phyloP scores from a whole-genome alignment of 495 filamentous ascomycete genomes.

The Podospora pseudoanserina region DNA sequence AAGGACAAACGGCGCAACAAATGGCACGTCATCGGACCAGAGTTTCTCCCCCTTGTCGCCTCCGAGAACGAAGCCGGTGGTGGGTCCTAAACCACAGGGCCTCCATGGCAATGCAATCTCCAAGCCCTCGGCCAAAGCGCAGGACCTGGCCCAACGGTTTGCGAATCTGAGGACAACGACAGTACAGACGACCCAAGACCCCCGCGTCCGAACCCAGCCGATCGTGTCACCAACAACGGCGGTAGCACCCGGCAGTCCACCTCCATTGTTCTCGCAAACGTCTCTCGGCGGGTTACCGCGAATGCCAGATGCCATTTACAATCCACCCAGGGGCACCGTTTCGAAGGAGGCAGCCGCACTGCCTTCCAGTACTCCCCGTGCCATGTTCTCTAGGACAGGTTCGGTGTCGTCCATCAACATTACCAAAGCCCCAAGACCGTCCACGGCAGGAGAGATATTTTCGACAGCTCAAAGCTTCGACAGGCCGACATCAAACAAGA shows the following conservation, averaged over 20 bases:
- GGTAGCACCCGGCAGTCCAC: constrained; percentile 10
- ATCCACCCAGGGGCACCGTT: constrained; percentile 59
- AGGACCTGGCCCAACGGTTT: constrained; percentile 57
- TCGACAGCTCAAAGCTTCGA: constrained; percentile 32
- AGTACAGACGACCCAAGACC: constrained; percentile 29
- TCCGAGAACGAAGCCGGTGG: constrained; percentile 43
- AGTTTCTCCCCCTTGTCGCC: constrained; percentile 3
- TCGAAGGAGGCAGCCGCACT: constrained; percentile 50
- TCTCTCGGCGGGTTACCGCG: constrained; percentile 60
- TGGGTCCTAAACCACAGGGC: constrained; percentile 61
- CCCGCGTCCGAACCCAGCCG: constrained; percentile 39
- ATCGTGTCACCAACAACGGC: constrained; percentile 19
- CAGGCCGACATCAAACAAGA: constrained; percentile 20
- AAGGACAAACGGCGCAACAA: constrained; percentile 8
- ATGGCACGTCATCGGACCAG: constrained; percentile 13
- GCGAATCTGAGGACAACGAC: constrained; percentile 49
- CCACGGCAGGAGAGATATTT: constrained; percentile 32
- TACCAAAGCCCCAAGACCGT: constrained; percentile 16
- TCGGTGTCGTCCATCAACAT: constrained; percentile 37
- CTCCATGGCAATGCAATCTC: constrained; percentile 55
- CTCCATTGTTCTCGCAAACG: constrained; percentile 53
- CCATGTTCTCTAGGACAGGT: constrained; percentile 47
- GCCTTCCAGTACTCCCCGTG: constrained; percentile 46
- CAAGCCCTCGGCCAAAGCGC: constrained; percentile 16
- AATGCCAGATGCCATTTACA: constrained; percentile 82